Base-by-base conservation (phyloP, 495 filamentous ascomycete genomes). In the Diplogelasinospora grovesii region DNA sequence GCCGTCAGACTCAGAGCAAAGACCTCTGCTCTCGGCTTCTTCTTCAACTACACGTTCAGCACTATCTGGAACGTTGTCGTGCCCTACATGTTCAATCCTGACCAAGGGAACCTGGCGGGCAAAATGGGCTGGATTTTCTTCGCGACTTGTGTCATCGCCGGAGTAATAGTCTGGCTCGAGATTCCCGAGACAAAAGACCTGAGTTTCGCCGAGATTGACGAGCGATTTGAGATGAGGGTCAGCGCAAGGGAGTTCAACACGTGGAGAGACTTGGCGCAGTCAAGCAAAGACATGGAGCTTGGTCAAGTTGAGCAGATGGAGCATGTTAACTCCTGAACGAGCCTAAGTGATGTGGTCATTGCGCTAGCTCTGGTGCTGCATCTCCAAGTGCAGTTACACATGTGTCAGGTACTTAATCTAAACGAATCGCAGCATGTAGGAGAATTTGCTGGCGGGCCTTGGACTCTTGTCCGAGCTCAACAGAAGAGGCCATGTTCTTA, bases 181-280 rank as follows among this genome's bases (percentile, higher is more conserved):
- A 5, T 49, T 27, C 20, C n/a, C 2, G 13, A 19, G 19, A 23
- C 13, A 15, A 20, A 45, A 19, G 22, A 46, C 39, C 22, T 49
- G 25, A n/a, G 18, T 1, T 32, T 27, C 41, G 35, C 60, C 19
- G 27, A 41, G 19, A 14, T 41, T 15, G 39, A 41, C 13, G 11
- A 5, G 4, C 31, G 31, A 63, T 74, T 74, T 51, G 69, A 70
- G 43, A 57, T 61, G 4, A 51, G 48, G 4, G 45, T 74, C 5
- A 60, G 64, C 0, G 68, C 69, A 26, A 54, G 68, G 14, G 65
- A 66, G 46, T 74, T 74, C 49, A 46, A 57, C 26, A 57, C 53
- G 21, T 70, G n/a, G n/a, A n/a, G n/a, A n/a, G n/a, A n/a, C n/a
- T n/a, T n/a, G n/a, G n/a, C n/a, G n/a, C n/a, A n/a, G n/a, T n/a